Base-by-base conservation (phyloP, 441 rosid species). In the Corymbia calophylla region DNA sequence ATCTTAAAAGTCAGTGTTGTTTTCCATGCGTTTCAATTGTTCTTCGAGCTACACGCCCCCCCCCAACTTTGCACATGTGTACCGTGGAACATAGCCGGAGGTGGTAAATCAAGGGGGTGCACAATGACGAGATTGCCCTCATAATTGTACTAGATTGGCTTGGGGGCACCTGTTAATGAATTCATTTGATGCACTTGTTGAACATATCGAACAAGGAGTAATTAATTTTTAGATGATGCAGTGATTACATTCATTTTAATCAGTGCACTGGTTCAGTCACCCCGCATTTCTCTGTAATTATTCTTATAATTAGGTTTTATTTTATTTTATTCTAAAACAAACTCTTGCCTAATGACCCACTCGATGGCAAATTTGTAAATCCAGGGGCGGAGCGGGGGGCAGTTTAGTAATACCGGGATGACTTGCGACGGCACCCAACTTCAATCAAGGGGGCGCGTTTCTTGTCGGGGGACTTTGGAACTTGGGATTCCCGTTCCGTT, bases 1-100 rank as follows among this genome's bases (percentile, higher is more conserved):
- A 58, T 58, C 3, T 5, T 0, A 0, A 58, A 0, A 23, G 0
- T 58, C 0, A 0, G 0, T 58, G 1, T 11, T 39, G 5, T 5
- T 4, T 25, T 0, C 0, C 64, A 9, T 6, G 0, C 1, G 3
- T 4, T 58, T 25, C 25, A 5, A 0, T 58, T 56, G 6, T 23
- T 56, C 21, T 55, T 4, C 2, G 0, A 0, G 23, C 21, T 19
- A 5, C 58, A 19, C 29, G 4, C 3, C 0, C 0, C 29, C 29
- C 6, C 11, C 51, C 44, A 39, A 39, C 44, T 39, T 48, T 48
- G 51, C 51, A 10, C 11, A 48, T 48, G 10, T 10, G 10, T 8
- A 48, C 4, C 11, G 1, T 8, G 23, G 1, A 4, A 56, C n/a
- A 58, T 58, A 58, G 1, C 13, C 0, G 16, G 60, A 9, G 12